phyloP scores from a whole-genome alignment of 2,329 filamentous ascomycete species.

The Penicillium brevicompactum region DNA sequence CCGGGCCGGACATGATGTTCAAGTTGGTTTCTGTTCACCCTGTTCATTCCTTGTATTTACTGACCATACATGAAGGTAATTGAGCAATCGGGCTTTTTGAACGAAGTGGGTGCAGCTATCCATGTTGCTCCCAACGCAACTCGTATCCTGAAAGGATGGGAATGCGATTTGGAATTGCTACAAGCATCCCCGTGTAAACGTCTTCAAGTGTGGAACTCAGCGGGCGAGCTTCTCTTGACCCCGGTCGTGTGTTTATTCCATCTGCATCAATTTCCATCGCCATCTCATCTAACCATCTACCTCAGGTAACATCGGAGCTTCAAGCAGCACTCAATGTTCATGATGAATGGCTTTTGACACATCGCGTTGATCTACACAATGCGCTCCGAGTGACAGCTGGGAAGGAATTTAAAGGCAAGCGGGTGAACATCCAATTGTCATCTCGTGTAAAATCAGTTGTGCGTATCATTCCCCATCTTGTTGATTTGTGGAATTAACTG shows the following conservation, averaged over 20 bases:
- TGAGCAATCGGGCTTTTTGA: conserved; percentile 34
- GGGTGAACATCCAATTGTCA: neutral
- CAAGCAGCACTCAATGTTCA: conserved; percentile 5
- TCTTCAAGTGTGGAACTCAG: neutral
- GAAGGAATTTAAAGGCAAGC: conserved; percentile 13
- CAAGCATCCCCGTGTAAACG: neutral
- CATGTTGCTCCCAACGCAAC: conserved; percentile 36
- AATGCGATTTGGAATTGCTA: conserved; percentile 25
- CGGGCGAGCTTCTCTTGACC: neutral
- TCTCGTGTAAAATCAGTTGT: neutral
- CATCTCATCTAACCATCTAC: neutral
- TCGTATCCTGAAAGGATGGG: conserved; percentile 30
- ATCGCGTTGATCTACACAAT: conserved; percentile 45
- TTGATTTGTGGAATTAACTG: neutral
- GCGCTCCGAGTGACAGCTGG: conserved; percentile 33
- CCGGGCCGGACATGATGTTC: neutral
- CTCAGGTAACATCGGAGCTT: neutral
- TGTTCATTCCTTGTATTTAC: neutral
- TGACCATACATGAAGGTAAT: conserved; percentile 12
- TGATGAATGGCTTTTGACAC: conserved; percentile 26
- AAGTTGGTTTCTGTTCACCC: neutral
- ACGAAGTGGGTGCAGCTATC: conserved; percentile 38
- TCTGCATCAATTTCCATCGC: neutral
- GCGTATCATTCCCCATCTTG: neutral
- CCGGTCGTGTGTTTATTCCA: neutral